These are phyloP conservation scores for Arxiozyma heterogenica DNA, from an alignment of 1,139 yeast genomes.

Conservation along the genomic window DNA sequence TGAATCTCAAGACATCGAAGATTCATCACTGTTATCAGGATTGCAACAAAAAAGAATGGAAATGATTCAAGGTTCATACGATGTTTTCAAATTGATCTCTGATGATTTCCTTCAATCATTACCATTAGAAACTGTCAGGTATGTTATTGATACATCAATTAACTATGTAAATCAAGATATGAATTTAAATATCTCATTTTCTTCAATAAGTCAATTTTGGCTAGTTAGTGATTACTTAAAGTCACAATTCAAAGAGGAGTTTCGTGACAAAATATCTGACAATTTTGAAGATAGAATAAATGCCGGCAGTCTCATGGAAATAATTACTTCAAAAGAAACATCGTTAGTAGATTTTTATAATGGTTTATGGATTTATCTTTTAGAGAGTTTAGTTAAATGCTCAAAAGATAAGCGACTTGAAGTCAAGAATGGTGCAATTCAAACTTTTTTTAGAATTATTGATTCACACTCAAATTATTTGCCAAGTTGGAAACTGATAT, in stretches of 20 bases:
- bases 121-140: slow-evolving; percentile 53
- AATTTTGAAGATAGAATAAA: slow-evolving; percentile 7
- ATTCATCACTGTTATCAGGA: slow-evolving; percentile 20
- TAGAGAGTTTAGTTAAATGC: slow-evolving; percentile 52
- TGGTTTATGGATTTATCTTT: slow-evolving; percentile 54
- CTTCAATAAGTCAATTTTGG: slow-evolving; percentile 90
- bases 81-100: slow-evolving; percentile 68
- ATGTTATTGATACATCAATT: slow-evolving; percentile 60
- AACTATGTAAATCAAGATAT: slow-evolving; percentile 60
- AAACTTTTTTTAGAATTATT: slow-evolving; percentile 75
- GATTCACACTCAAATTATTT: slow-evolving; percentile 63
- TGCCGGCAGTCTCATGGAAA: slow-evolving; percentile 9
- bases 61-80: slow-evolving; percentile 56
- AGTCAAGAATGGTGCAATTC: slow-evolving; percentile 82
- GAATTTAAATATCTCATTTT: slow-evolving; percentile 80
- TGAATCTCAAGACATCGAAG: slow-evolving; percentile 18
- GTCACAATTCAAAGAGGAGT: slow-evolving; percentile 14
- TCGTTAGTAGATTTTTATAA: slow-evolving; percentile 14
- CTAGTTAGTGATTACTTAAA: slow-evolving; percentile 68
- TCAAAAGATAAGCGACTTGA: slow-evolving; percentile 62
- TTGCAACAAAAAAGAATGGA: slow-evolving; percentile 37
- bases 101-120: slow-evolving; percentile 72
- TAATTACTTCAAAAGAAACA: slow-evolving; percentile 12
- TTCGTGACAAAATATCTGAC: slow-evolving; percentile 3
- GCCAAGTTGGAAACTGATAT: slow-evolving; percentile 49